Percentiles rank a stretch among this genome's conserved stretches.
These are phyloP conservation scores for Diplogelasinospora grovesii DNA, from an alignment of 495 filamentous ascomycete genomes.

Conservation along the genomic window DNA sequence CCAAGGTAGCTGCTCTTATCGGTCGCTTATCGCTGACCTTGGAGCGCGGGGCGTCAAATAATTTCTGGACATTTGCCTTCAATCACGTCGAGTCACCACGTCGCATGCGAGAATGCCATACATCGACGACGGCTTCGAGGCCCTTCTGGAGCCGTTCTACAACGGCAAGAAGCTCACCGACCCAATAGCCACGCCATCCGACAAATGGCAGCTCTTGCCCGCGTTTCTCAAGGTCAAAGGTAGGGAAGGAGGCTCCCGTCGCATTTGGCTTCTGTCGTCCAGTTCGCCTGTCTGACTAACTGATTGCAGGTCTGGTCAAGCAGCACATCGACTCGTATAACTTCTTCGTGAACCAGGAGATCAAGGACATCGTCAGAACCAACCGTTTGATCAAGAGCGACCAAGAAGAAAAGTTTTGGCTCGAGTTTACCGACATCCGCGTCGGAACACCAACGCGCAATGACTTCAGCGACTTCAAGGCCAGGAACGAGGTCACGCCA, in stretches of 20 bases:
- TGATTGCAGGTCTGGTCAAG: conserved; percentile 28
- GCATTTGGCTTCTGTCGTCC: conserved; percentile 4
- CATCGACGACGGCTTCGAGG: conserved; percentile 63
- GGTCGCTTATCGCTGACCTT: conserved; percentile 16
- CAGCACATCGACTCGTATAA: conserved; percentile 96
- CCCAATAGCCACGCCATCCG: conserved; percentile 80
- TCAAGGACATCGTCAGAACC: conserved; percentile 91
- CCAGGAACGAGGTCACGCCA: conserved; percentile 64
- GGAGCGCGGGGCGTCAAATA: conserved; percentile 18
- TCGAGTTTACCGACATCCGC: conserved; percentile 84
- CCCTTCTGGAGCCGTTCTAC: conserved; percentile 90
- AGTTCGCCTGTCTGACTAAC: neutral
- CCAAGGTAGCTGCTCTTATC: conserved; percentile 11
- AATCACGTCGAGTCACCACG: neutral
- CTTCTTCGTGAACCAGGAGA: conserved; percentile 87
- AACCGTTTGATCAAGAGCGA: conserved; percentile 82
- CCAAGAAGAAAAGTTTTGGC: conserved; percentile 77
- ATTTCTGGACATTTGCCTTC: conserved; percentile 7
- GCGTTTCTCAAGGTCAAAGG: conserved; percentile 96
- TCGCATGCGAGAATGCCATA: conserved; percentile 32
- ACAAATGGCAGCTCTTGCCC: conserved; percentile 95
- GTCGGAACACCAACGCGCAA: conserved; percentile 70
- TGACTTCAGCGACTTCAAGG: conserved; percentile 58
- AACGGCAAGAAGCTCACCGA: conserved; percentile 90
- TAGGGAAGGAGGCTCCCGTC: no score